Evolutionary conservation across 805 yeast species (phyloP), one percentile per base, ranked within the genome.

Genomic region (Candida anglica): DNA sequence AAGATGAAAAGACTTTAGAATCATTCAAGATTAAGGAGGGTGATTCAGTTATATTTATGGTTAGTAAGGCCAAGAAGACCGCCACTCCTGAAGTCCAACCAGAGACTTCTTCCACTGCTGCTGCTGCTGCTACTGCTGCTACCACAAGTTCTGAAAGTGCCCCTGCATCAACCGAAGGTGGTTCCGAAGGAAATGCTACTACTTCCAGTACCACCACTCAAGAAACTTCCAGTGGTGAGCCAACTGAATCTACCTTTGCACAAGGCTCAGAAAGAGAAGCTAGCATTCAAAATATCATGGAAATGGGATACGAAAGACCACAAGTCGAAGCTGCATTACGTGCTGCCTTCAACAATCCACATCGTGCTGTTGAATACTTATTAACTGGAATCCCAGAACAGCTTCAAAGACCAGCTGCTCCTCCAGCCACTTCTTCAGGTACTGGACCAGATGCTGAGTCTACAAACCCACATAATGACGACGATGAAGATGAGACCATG

Each of bases 281-380:
- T 19, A 86, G 94, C 21, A 75, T 91, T 38, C 72, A 70, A 39
- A 82, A 82, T 53, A 88, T 93, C 58, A 76, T 88, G 79, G 97
- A 86, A 46, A 88, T 93, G 97, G 98, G 98, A 6, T 93, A 88
- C 54, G 86, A 83, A 33, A 79, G 95, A 48, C 73, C 77, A 13
- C 86, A 86, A 54, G 96, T 87, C 17, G 94, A 86, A 61, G 75
- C 79, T 29, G 98, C 98, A 0, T 66, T 93, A 56, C 79, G 94
- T 48, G 95, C 96, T 11, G 98, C 98, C 1, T 93, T 79, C 66
- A 91, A 91, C 64, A 89, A 93, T 61, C 98, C 98, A 15, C 98
- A 91, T 56, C 79, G 98, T 50, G 98, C 98, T 0, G 98, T 93
- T 10, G 98, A 93, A 57, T 89, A 91, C 57, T 69, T 93, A 32